Evolutionary conservation across 768 basidiomycete genomes (phyloP).

Genomic region (Leccinum pellstonianum): DNA sequence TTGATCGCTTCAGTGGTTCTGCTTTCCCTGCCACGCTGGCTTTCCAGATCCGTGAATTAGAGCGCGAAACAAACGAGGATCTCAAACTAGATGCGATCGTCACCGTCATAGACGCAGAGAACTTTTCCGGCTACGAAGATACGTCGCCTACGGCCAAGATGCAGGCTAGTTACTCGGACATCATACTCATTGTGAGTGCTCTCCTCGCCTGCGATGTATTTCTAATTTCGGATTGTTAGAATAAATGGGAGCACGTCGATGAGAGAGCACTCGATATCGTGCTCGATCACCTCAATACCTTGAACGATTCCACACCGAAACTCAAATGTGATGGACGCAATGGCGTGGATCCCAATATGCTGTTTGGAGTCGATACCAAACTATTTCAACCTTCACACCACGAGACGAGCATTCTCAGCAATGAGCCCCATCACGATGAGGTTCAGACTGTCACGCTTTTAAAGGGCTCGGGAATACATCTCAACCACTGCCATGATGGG

Average conservation of each 20-base stretch:
- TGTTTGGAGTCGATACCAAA: conserved; percentile 90
- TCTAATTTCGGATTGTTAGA: conserved; percentile 46
- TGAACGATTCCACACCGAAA: conserved; percentile 90
- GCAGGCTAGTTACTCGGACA: conserved; percentile 94
- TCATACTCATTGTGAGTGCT: conserved; percentile 72
- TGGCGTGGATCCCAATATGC: conserved; percentile 72
- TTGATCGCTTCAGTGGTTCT: conserved; percentile 60
- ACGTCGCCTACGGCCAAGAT: conserved; percentile 88
- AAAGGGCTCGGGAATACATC: conserved; percentile 34
- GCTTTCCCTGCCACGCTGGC: conserved; percentile 96
- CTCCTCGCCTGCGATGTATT: not conserved
- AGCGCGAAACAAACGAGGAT: conserved; percentile 69
- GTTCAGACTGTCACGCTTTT: conserved; percentile 77
- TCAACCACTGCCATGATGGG: conserved; percentile 16
- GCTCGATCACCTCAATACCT: conserved; percentile 81
- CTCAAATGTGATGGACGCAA: conserved; percentile 61
- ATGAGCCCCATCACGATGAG: conserved; percentile 67
- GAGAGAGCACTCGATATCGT: conserved; percentile 80
- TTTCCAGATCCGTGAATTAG: conserved; percentile 90
- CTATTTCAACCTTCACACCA: conserved; percentile 46
- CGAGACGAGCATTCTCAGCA: conserved; percentile 5
- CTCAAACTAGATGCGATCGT: conserved; percentile 87
- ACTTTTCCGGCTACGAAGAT: conserved; percentile 92
- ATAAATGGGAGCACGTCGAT: conserved; percentile 87
- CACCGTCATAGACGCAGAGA: conserved; percentile 89